Conservation (phyloP, 176 grass and related monocot genomes). For the Tillandsia leiboldiana region DNA sequence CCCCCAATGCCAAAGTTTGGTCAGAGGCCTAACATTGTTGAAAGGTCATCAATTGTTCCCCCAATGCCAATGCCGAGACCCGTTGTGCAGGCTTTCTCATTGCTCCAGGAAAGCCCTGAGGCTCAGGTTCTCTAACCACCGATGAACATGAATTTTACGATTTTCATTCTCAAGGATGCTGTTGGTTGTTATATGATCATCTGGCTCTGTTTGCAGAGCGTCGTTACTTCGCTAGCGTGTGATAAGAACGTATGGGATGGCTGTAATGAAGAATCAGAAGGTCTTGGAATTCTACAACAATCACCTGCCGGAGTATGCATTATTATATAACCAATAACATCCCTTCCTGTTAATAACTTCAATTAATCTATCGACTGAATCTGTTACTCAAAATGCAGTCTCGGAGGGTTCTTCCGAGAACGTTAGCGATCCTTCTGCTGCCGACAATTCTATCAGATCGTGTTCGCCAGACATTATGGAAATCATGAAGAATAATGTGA, state of each 20-base stretch:
- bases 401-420: too few species aligned
- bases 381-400: slow-evolving; percentile 12
- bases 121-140: slow-evolving; percentile 23
- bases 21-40: too few species aligned
- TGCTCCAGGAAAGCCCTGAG: slow-evolving; percentile 35
- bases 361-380: slow-evolving; percentile 3
- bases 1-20: too few species aligned
- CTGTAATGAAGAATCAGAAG: slow-evolving; percentile 43
- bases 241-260: slow-evolving; percentile 53
- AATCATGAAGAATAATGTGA: slow-evolving; percentile 36
- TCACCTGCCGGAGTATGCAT: slow-evolving; percentile 32
- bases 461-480: slow-evolving; percentile 25
- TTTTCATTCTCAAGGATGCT: neutral
- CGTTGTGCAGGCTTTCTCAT: slow-evolving; percentile 42
- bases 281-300: slow-evolving; percentile 43
- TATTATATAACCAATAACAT: too few species aligned
- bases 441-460: slow-evolving; percentile 12
- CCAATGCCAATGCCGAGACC: slow-evolving; percentile 12
- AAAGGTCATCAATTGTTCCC: too few species aligned
- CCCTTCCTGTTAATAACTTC: neutral
- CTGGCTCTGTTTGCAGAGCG: slow-evolving; percentile 23
- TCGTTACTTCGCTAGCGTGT: slow-evolving; percentile 45
- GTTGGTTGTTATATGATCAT: neutral
- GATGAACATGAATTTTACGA: neutral
- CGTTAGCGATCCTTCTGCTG: slow-evolving; percentile 2